Conservation (phyloP, 139 green algal genomes). For the Micromonas commoda region DNA sequence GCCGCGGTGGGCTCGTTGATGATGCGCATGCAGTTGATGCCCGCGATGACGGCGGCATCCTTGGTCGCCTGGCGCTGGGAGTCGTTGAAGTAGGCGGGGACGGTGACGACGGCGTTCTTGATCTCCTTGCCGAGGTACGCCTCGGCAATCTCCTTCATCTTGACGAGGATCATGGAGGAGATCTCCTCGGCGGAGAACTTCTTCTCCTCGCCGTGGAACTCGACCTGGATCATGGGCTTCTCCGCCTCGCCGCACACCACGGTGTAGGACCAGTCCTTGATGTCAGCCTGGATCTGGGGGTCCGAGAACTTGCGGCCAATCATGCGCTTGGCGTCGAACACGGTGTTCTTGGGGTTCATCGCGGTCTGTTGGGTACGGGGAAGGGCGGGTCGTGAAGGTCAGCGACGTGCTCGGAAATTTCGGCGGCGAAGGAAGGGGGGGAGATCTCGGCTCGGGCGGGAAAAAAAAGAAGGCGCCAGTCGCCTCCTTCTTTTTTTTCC, state of each 20-base stretch:
- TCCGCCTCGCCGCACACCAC: slow-evolving; percentile 59
- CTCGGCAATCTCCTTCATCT: slow-evolving; percentile 95
- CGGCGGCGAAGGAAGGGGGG: background rate
- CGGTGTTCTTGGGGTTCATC: slow-evolving; percentile 92
- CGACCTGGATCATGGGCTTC: slow-evolving; percentile 86
- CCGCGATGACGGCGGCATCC: slow-evolving; percentile 89
- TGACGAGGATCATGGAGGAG: slow-evolving; percentile 90
- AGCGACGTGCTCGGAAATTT: slow-evolving; percentile 15
- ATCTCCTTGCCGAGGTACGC: slow-evolving; percentile 63
- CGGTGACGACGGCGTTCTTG: slow-evolving; percentile 91
- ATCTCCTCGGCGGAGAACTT: slow-evolving; percentile 91
- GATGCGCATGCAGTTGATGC: slow-evolving; percentile 91
- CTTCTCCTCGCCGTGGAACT: slow-evolving; percentile 92
- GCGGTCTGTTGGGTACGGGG: slow-evolving; percentile 32
- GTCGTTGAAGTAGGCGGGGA: slow-evolving; percentile 99
- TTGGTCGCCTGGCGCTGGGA: slow-evolving; percentile 95
- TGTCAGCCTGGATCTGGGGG: slow-evolving; percentile 76
- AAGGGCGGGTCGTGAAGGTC: slow-evolving; percentile 15
- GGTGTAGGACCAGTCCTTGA: slow-evolving; percentile 85
- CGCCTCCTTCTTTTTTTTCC: too few species aligned
- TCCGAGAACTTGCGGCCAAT: slow-evolving; percentile 88
- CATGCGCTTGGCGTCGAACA: slow-evolving; percentile 96
- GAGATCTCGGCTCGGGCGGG: background rate
- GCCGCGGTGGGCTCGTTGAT: slow-evolving; percentile 96
- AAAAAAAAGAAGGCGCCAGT: slow-evolving; percentile 1